Base-by-base conservation (phyloP, 805 yeast species). In the Suhomyces faveliae region DNA sequence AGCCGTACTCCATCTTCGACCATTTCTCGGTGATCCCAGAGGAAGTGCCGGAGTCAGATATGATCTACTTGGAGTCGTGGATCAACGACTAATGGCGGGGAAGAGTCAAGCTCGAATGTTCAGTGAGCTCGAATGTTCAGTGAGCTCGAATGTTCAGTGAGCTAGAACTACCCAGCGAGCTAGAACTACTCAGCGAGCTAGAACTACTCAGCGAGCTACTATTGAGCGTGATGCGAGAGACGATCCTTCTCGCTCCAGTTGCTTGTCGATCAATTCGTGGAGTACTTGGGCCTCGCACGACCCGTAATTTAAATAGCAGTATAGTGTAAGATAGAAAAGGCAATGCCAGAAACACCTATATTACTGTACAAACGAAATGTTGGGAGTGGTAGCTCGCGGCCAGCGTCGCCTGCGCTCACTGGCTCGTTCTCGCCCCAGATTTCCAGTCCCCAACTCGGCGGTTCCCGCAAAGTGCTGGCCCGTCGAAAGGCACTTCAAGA, bases 21-120 rank as follows among this genome's bases (percentile, higher is more conserved):
- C 70, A 70, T 46, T 68, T 68, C 46, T 67, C 67, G 43, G 71
- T 65, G 38, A 63, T 74, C 33, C 67, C 74, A 1, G 68, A 63
- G 19, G 77, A 59, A 12, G 58, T 61, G 9, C 63, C 59, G 12
- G 59, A 73, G 45, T 64, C 67, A 40, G 79, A 75, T 43, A 66
- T 70, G 29, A 71, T 74, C 0, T 77, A 74, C 54, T 68, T 78
- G 58, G 83, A 79, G 54, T 77, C 74, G 41, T 78, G 80, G 75
- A 66, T 67, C 17, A 52, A 59, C 45, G 54, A 53, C 17, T 60
- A 51, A 37, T 35, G 23, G n/a, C n/a, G n/a, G n/a, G n/a, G n/a
- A n/a, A n/a, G n/a, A n/a, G n/a, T n/a, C n/a, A n/a, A n/a, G n/a
- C n/a, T n/a, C n/a, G n/a, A n/a, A n/a, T n/a, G n/a, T n/a, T n/a